Evolutionary conservation across 495 filamentous ascomycete genomes (phyloP), one percentile per base, ranked within the genome.

Genomic region (Penicillium tannophilum): DNA sequence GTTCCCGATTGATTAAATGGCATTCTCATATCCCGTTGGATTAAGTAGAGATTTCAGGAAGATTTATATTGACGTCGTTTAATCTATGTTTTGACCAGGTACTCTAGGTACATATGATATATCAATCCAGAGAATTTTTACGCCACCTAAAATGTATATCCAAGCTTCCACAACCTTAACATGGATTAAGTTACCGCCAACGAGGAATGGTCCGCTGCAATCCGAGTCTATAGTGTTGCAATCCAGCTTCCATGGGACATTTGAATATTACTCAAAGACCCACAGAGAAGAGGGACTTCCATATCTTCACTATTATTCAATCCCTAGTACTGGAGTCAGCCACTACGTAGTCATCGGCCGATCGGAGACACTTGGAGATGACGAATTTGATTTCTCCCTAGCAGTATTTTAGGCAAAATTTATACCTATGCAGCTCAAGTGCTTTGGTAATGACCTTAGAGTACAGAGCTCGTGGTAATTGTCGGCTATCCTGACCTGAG

Each of bases 101-200:
- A 28, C 28, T 28, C 28, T 41, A 14, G 12, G 14, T 41, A n/a
- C 1, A 41, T 41, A 6, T 17, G 14, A 36, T 36, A 36, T 36
- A 12, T 36, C 33, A 36, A 36, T 12, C 33, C 33, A 12, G 9
- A 36, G 10, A 35, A 35, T 11, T 10, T 41, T 1, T 41, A 41
- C 39, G 39, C 39, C 39, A 41, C 39, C 0, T 41, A 2, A 7
- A 41, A n/a, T 41, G 39, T 41, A 12, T 23, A 45, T 45, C n/a
- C 42, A 3, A 16, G 20, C 20, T 24, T 12, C 20, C 19, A 45
- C 30, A 57, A 57, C 55, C 46, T 57, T 57, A 57, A 43, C 14
- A 12, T 17, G 46, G 35, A 57, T 57, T 51, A 50, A 57, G 55
- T 57, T 57, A 30, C 45, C 12, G 2, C 33, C 4, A 24, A 1